Conservation (phyloP, 495 filamentous ascomycete genomes). For the Aspergillus incahuasiensis region DNA sequence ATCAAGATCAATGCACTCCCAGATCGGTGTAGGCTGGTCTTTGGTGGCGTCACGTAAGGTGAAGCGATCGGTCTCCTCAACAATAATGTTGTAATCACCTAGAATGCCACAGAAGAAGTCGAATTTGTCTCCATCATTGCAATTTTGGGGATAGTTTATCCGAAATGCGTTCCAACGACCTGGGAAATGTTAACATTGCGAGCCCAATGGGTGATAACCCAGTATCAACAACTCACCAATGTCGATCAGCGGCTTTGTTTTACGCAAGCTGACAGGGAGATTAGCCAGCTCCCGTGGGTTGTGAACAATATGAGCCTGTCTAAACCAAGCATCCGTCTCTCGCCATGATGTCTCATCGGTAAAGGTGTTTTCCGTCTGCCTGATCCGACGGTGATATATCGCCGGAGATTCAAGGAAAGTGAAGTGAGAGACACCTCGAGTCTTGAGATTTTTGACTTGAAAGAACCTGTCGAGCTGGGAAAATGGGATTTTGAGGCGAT, state of each 20-base stretch:
- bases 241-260: conserved; percentile 59
- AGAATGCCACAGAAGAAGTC: conserved; percentile 49
- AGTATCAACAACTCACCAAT: conserved; percentile 51
- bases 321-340: conserved; percentile 65
- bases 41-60: conserved; percentile 7
- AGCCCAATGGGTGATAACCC: not conserved
- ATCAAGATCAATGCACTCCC: conserved; percentile 53
- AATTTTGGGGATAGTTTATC: conserved; percentile 25
- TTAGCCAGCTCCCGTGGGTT: conserved; percentile 26
- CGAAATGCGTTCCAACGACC: conserved; percentile 41
- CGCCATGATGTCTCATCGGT: conserved; percentile 51
- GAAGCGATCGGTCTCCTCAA: conserved; percentile 28
- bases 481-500: conserved; percentile 61
- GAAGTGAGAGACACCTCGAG: conserved; percentile 43
- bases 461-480: conserved; percentile 55
- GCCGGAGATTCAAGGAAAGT: conserved; percentile 64
- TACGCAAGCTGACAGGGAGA: conserved; percentile 54
- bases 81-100: conserved; percentile 67
- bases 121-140: conserved; percentile 35
- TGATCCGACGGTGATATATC: conserved; percentile 53
- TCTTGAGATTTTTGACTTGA: conserved; percentile 29
- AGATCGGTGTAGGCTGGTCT: conserved; percentile 34
- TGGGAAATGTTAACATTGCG: conserved; percentile 7
- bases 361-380: conserved; percentile 35
- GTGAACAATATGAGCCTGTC: conserved; percentile 66